These are phyloP conservation scores for Plenodomus lindquistii DNA, from an alignment of 2,329 filamentous ascomycete genomes.

Conservation along the genomic window DNA sequence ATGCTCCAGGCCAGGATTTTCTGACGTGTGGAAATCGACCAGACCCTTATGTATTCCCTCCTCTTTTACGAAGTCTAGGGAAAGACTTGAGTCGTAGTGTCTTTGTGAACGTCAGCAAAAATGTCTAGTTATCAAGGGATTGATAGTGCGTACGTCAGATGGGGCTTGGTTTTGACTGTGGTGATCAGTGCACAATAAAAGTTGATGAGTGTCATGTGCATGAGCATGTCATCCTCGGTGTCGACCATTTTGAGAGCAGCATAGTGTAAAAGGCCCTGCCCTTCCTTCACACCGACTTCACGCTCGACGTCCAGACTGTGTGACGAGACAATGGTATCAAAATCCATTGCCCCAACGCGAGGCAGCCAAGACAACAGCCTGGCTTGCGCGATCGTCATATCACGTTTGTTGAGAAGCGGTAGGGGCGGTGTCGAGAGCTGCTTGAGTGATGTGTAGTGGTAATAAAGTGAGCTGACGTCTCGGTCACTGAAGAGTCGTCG, in stretches of 20 bases:
- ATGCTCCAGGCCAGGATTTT: conserved; percentile 55
- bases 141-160: conserved; percentile 30
- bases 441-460: conserved; percentile 57
- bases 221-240: conserved; percentile 58
- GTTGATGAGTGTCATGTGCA: conserved; percentile 63
- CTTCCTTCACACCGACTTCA: conserved; percentile 35
- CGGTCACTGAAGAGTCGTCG: conserved; percentile 64
- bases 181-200: conserved; percentile 61
- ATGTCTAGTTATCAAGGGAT: not conserved
- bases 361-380: conserved; percentile 63
- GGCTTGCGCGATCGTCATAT: conserved; percentile 64
- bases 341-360: conserved; percentile 58
- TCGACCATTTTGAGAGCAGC: conserved; percentile 61
- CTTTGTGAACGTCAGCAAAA: conserved; percentile 16
- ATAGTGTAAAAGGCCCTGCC: conserved; percentile 57
- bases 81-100: conserved; percentile 46
- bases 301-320: conserved; percentile 59
- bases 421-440: conserved; percentile 36
- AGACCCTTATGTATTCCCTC: conserved; percentile 56
- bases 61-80: conserved; percentile 57
- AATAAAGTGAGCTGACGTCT: conserved; percentile 61
- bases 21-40: conserved; percentile 54
- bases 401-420: conserved; percentile 50
- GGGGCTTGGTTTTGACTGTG: conserved; percentile 40
- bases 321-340: conserved; percentile 56